These are phyloP conservation scores for Gossypium stocksii DNA, from an alignment of 345 rosid species.

Conservation along the genomic window DNA sequence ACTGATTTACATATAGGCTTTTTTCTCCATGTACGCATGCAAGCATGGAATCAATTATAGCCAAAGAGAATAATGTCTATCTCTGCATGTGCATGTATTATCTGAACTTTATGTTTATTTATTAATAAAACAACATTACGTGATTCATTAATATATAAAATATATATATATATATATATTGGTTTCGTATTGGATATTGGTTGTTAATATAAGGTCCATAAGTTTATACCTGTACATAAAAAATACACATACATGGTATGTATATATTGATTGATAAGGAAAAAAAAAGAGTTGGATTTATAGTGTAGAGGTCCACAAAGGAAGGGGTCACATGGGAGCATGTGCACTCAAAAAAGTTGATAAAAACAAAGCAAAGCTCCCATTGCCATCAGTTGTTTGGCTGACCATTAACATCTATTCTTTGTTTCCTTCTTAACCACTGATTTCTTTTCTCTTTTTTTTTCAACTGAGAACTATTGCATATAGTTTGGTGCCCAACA, in stretches of 20 bases:
- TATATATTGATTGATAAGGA: background rate
- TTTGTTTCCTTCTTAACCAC: background rate
- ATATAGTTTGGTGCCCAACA: background rate
- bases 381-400: conserved; percentile 3
- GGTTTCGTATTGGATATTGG: background rate
- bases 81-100: background rate
- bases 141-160: too few species aligned
- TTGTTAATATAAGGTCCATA: background rate
- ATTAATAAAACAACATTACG: too few species aligned
- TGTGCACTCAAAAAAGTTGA: conserved; percentile 11
- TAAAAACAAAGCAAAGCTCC: background rate
- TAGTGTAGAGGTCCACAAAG: conserved; percentile 9
- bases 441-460: background rate
- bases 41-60: conserved; percentile 1
- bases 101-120: background rate
- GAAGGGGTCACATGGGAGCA: conserved; percentile 21
- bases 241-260: background rate
- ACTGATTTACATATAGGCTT: background rate
- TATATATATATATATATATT: too few species aligned
- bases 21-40: conserved; percentile 10
- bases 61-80: background rate
- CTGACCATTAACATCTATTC: background rate
- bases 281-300: background rate
- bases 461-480: background rate
- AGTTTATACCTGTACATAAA: background rate